A percentile compares a stretch with the other conserved stretches of the same genome.
These are phyloP conservation scores for Daldinia childiae DNA, from an alignment of 495 filamentous ascomycete genomes.

Conservation along the genomic window DNA sequence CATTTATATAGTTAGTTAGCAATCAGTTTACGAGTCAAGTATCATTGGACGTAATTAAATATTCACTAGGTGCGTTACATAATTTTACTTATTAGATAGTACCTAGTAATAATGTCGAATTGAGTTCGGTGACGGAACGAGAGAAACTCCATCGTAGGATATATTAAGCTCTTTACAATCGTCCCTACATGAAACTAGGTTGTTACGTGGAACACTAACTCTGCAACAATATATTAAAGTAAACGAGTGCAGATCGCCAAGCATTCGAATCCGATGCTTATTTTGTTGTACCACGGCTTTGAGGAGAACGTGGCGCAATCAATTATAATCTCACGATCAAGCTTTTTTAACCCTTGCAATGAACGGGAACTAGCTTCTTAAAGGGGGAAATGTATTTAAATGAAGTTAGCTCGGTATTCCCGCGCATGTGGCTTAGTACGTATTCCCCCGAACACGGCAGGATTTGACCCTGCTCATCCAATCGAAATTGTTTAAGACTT, in stretches of 20 bases:
- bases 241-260: background rate
- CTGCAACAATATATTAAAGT: background rate
- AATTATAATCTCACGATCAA: background rate
- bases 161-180: background rate
- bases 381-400: background rate
- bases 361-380: background rate
- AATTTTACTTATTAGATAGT: too few relatives aligned
- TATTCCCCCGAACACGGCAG: background rate
- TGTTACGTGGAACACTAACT: background rate
- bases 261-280: background rate
- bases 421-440: background rate
- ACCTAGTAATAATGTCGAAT: too few relatives aligned
- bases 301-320: slow-evolving; percentile 4
- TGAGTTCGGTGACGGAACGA: background rate
- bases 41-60: too few relatives aligned
- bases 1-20: too few relatives aligned
- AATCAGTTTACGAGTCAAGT: too few relatives aligned
- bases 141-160: background rate
- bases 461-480: background rate
- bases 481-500: background rate
- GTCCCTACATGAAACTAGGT: background rate
- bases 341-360: slow-evolving; percentile 5
- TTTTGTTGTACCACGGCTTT: background rate
- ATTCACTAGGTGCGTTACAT: too few relatives aligned
- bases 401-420: background rate